Evolutionary conservation across 2,329 filamentous ascomycete genomes (phyloP).

Genomic region (Aureobasidium zeae): DNA sequence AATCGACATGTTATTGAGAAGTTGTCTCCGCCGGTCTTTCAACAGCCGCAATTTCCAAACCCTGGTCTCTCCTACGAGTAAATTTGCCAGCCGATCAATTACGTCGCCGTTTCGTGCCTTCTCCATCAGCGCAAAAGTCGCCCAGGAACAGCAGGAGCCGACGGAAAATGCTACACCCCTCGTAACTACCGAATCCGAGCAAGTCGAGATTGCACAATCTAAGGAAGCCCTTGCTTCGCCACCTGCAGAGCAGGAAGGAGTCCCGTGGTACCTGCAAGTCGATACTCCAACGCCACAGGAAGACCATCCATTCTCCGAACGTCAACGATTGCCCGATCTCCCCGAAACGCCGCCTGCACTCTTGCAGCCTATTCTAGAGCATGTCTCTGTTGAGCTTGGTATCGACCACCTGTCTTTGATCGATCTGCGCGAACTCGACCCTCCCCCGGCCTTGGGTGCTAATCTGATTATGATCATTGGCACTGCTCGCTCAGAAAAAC

Average conservation of each 20-base stretch:
- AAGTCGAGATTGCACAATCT: neutral
- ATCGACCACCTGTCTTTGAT: constrained; percentile 72
- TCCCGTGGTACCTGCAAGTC: constrained; percentile 83
- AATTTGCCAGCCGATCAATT: neutral
- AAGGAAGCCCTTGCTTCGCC: neutral
- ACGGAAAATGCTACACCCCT: neutral
- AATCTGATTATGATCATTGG: constrained; percentile 89
- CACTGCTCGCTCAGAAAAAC: constrained; percentile 83
- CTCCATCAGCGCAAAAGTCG: neutral
- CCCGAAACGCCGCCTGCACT: constrained; percentile 63
- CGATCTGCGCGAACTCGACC: constrained; percentile 76
- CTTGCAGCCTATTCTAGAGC: constrained; percentile 62
- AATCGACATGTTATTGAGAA: constrained; percentile 2
- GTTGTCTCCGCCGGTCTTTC: constrained; percentile 4
- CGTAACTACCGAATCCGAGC: neutral
- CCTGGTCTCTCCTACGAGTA: neutral
- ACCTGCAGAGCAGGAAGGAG: constrained; percentile 3
- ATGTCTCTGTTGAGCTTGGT: constrained; percentile 75
- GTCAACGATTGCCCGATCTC: constrained; percentile 52
- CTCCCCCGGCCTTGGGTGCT: constrained; percentile 75
- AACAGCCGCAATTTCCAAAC: neutral
- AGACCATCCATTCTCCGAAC: constrained; percentile 38
- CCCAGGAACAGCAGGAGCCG: constrained; percentile 1
- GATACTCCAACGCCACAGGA: constrained; percentile 37
- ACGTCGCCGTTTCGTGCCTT: neutral